A percentile compares a stretch with the other conserved stretches of the same genome.
Conservation (phyloP, 805 yeast genomes). For the Yarrowia sp. region DNA sequence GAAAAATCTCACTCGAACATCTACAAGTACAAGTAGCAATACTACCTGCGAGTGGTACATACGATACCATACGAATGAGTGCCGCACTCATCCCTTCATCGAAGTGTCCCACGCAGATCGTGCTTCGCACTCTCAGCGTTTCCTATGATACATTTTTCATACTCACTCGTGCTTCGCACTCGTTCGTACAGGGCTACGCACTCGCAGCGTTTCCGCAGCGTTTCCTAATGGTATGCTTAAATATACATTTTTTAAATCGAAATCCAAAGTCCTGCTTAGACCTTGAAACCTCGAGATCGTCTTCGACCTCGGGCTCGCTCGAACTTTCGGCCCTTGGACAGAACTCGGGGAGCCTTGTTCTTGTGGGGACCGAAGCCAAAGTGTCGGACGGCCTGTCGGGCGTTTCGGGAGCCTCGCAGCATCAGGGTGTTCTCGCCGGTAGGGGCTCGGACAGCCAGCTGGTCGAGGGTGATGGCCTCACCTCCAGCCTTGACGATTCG, state of each 20-base stretch:
- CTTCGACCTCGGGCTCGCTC: slow-evolving; percentile 99
- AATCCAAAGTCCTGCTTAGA: slow-evolving; percentile 60
- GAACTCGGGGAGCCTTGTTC: slow-evolving; percentile 98
- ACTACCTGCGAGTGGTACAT: too few relatives aligned
- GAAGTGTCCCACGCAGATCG: too few relatives aligned
- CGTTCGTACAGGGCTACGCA: not conserved
- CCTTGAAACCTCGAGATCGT: slow-evolving; percentile 99
- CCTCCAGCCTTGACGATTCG: slow-evolving; percentile 98
- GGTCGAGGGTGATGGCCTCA: slow-evolving; percentile 99
- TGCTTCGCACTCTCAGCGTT: too few relatives aligned
- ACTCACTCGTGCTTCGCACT: not conserved
- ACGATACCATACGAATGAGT: too few relatives aligned
- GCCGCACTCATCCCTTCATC: too few relatives aligned
- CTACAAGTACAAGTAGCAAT: too few relatives aligned
- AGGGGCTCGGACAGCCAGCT: slow-evolving; percentile 99
- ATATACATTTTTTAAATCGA: slow-evolving; percentile 30
- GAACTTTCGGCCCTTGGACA: slow-evolving; percentile 98
- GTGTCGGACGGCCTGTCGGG: slow-evolving; percentile 99
- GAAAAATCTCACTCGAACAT: too few relatives aligned
- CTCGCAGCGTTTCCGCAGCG: too few relatives aligned
- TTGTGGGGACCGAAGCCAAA: slow-evolving; percentile 99
- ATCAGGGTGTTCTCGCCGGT: slow-evolving; percentile 98
- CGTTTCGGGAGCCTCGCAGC: slow-evolving; percentile 97
- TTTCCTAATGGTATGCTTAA: slow-evolving; percentile 18
- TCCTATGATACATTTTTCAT: too few relatives aligned